Evolutionary conservation across 164 flowering plant genomes (phyloP).

Genomic region (Aristolochia californica): DNA sequence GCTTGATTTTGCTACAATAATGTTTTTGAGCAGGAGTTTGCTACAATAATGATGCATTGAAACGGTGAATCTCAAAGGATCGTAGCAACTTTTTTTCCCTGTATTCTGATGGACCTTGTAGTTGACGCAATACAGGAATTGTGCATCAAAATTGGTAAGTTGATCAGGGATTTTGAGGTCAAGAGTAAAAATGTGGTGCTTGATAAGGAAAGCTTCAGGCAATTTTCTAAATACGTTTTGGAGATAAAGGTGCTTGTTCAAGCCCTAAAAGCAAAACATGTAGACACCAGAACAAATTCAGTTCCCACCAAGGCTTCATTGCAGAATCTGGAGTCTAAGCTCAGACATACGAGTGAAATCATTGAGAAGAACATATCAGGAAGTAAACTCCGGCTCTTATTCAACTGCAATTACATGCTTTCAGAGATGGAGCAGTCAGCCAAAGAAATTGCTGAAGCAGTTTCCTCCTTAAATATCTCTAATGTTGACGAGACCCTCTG

Average conservation of each 20-base stretch:
- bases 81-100: too few species aligned
- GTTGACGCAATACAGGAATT: slow-evolving; percentile 9
- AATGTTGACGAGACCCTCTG: slow-evolving; percentile 6
- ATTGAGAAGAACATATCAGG: slow-evolving; percentile 12
- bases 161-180: background rate
- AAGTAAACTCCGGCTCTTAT: slow-evolving; percentile 10
- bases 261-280: slow-evolving; percentile 4
- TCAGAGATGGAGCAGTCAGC: slow-evolving; percentile 9
- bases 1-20: too few species aligned
- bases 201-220: slow-evolving; percentile 8
- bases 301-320: slow-evolving; percentile 1
- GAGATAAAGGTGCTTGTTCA: slow-evolving; percentile 7
- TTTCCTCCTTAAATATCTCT: slow-evolving; percentile 6
- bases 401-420: slow-evolving; percentile 7
- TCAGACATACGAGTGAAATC: slow-evolving; percentile 2
- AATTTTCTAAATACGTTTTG: slow-evolving; percentile 14
- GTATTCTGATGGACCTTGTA: background rate
- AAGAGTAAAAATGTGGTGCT: slow-evolving; percentile 7
- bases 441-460: slow-evolving; percentile 13
- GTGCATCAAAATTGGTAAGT: slow-evolving; percentile 4
- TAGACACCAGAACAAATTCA: slow-evolving; percentile 3
- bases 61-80: background rate
- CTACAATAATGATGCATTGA: background rate
- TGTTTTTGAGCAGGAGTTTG: too few species aligned
- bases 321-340: slow-evolving; percentile 10